Conservation (phyloP, 176 grass and related monocot genomes). For the sorghum (Sorghum bicolor) region DNA sequence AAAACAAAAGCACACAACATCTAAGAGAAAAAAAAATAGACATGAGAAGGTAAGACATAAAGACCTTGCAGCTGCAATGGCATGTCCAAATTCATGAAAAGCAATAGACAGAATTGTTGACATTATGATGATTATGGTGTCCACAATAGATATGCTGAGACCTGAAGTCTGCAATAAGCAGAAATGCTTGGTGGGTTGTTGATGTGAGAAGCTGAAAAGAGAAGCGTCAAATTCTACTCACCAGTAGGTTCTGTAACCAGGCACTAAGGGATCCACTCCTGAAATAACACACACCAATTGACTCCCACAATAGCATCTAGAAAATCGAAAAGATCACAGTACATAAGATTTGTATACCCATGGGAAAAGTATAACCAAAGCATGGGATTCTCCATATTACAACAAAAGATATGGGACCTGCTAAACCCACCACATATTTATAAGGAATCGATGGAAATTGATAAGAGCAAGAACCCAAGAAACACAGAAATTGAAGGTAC, state of each 20-base stretch:
- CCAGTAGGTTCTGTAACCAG: slow-evolving; percentile 57
- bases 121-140: slow-evolving; percentile 48
- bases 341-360: not conserved
- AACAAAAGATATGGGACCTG: not conserved
- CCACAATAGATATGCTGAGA: slow-evolving; percentile 57
- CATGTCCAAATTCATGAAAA: slow-evolving; percentile 96
- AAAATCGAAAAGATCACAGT: slow-evolving; percentile 24
- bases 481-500: slow-evolving; percentile 11
- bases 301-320: slow-evolving; percentile 71
- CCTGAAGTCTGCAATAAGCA: slow-evolving; percentile 49
- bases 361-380: not conserved
- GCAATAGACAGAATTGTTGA: slow-evolving; percentile 81
- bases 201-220: slow-evolving; percentile 24
- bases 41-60: slow-evolving; percentile 14
- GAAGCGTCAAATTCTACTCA: slow-evolving; percentile 35
- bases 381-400: not conserved
- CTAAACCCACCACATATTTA: not conserved
- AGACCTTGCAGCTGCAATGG: slow-evolving; percentile 87
- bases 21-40: not conserved
- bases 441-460: not conserved
- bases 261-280: slow-evolving; percentile 23
- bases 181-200: slow-evolving; percentile 22
- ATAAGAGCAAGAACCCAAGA: not conserved
- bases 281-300: slow-evolving; percentile 40
- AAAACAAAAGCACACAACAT: slow-evolving; percentile 18